Percentiles rank a stretch among this genome's conserved stretches.
phyloP scores from a whole-genome alignment of 2,329 filamentous ascomycete species.

The Tolypocladium amazonense region DNA sequence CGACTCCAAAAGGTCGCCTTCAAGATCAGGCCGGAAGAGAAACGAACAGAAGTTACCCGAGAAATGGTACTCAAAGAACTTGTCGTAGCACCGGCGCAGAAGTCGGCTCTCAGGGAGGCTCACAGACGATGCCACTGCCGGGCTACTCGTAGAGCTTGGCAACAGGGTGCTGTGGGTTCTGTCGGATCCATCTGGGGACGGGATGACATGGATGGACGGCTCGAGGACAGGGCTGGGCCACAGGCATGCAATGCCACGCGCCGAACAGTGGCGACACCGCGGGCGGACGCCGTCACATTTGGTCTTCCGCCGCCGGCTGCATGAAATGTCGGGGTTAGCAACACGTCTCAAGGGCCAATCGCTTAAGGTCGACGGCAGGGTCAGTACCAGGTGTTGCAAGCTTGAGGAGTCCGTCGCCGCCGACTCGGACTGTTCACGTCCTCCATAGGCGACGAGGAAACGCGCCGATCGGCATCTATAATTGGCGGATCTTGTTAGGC shows the following conservation, averaged over 20 bases:
- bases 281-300: conserved; percentile 4
- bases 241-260: not conserved
- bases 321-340: not conserved
- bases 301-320: conserved; percentile 5
- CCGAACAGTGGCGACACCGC: conserved; percentile 1
- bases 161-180: not conserved
- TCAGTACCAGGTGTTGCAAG: conserved; percentile 1
- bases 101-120: conserved; percentile 1
- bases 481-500: not conserved
- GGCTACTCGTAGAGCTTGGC: not conserved
- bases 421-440: not conserved
- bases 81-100: conserved; percentile 1
- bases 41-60: conserved; percentile 10
- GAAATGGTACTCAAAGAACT: conserved; percentile 10
- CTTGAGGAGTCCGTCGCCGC: conserved; percentile 1
- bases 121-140: not conserved
- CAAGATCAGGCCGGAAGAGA: conserved; percentile 9
- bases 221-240: not conserved
- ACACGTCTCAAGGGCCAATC: not conserved
- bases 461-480: not conserved
- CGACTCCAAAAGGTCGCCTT: conserved; percentile 4
- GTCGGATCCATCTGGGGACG: not conserved
- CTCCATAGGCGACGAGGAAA: not conserved
- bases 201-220: not conserved
- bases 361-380: not conserved